Conservation (phyloP, 176 grass and related monocot genomes). For the Lolium rigidum region DNA sequence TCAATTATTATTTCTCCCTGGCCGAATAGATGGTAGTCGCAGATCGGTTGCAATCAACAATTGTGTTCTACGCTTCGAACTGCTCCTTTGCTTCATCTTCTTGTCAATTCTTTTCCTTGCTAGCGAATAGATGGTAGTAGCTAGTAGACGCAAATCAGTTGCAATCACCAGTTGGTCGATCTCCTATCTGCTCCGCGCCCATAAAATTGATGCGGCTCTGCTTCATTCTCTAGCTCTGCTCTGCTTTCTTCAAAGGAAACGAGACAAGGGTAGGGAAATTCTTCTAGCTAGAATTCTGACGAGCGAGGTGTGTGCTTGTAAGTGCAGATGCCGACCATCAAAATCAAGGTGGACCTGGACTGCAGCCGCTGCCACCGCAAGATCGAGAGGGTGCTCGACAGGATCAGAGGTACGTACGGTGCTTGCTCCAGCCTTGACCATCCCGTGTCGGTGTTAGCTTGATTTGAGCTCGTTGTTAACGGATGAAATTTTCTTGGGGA, state of each 20-base stretch:
- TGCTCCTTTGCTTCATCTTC: conserved; percentile 17
- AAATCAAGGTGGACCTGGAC: conserved; percentile 76
- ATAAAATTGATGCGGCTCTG: neutral
- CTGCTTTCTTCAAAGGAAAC: neutral
- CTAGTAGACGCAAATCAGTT: neutral
- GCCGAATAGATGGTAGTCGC: no score
- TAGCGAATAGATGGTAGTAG: neutral
- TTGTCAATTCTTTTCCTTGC: neutral
- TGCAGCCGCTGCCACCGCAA: conserved; percentile 65
- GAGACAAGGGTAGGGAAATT: neutral
- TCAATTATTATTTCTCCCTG: no score
- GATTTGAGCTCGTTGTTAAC: neutral
- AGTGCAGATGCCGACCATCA: conserved; percentile 69
- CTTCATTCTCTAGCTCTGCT: neutral
- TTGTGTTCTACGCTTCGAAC: conserved; percentile 42
- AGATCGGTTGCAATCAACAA: no score
- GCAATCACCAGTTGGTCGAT: neutral
- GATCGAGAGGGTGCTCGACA: conserved; percentile 68
- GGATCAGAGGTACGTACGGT: conserved; percentile 61
- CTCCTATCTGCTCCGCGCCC: neutral
- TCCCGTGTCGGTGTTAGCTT: neutral
- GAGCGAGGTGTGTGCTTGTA: neutral
- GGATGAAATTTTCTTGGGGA: neutral
- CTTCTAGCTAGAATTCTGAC: neutral
- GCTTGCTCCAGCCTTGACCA: neutral